Evolutionary conservation across 176 grass and related monocot species (phyloP).

Genomic region (Avena atlantica): DNA sequence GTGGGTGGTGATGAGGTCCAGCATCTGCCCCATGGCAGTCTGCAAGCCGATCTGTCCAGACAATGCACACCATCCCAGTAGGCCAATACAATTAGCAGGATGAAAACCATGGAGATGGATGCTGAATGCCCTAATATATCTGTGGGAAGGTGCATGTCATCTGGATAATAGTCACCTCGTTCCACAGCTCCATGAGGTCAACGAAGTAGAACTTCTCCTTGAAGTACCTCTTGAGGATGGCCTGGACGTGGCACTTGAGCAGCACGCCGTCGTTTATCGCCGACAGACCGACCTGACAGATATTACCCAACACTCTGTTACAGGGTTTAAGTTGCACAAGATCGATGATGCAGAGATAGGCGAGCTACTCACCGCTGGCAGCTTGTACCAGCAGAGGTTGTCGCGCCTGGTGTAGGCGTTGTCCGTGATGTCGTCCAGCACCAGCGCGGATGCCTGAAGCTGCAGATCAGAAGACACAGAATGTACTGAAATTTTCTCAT

Average conservation of each 20-base stretch:
- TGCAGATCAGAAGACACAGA: slow-evolving; percentile 25
- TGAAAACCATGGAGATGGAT: not conserved
- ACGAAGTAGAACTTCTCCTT: slow-evolving; percentile 60
- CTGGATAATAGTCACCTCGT: slow-evolving; percentile 43
- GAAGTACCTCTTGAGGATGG: slow-evolving; percentile 72
- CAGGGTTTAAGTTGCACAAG: no score
- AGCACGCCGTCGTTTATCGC: slow-evolving; percentile 73
- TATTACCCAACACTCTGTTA: not conserved
- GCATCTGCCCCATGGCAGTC: slow-evolving; percentile 71
- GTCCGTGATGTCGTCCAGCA: slow-evolving; percentile 79
- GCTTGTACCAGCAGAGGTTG: slow-evolving; percentile 68
- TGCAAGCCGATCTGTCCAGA: slow-evolving; percentile 62
- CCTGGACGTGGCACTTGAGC: slow-evolving; percentile 67
- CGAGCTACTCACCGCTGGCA: slow-evolving; percentile 34
- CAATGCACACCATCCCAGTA: not conserved
- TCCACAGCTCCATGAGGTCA: slow-evolving; percentile 64
- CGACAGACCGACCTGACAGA: slow-evolving; percentile 58
- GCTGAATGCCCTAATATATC: not conserved
- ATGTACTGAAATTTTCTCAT: not conserved
- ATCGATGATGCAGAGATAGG: not conserved
- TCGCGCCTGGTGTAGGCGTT: slow-evolving; percentile 71
- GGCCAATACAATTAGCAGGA: not conserved
- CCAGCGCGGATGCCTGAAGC: slow-evolving; percentile 71
- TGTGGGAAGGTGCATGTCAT: not conserved
- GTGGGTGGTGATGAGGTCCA: slow-evolving; percentile 73